Evolutionary conservation across 306 rosid species (phyloP), one percentile per base, ranked within the genome.

Genomic region (Medicago lupulina): DNA sequence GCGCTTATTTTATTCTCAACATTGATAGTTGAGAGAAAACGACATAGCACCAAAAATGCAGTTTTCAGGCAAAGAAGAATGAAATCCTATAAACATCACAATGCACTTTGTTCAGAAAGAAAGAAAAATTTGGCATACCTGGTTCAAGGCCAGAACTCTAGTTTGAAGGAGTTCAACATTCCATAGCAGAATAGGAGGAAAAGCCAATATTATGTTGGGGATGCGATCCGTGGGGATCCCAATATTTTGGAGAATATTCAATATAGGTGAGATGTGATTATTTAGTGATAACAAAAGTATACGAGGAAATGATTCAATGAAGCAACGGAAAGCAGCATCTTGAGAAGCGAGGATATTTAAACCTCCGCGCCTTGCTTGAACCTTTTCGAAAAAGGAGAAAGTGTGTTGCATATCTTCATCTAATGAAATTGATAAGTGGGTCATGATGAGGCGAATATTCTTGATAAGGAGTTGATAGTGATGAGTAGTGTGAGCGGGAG

Each of bases 311-410:
- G 97, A 87, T 79, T 91, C 93, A 23, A 91, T 76, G 25, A 94
- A 81, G 79, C 59, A 84, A 18, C 39, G 62, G 80, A 92, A 87
- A 71, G 95, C 86, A 11, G 65, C 34, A 54, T 92, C 83, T 8
- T 58, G 75, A 28, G 86, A 87, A 47, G 87, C 81, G 75, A 94
- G 54, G 79, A 71, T 79, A 77, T 78, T 88, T 70, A 94, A 73
- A 78, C 98, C 97, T 51, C 96, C 95, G 49, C 88, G 96, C 81
- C 83, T 86, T 19, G 97, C 98, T 89, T 88, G 89, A 79, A 94
- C 73, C 95, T 90, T 94, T 72, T 90, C 93, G 75, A 94, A 94
- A 78, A 90, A 87, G 57, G 98, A 90, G 10, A 94, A 60, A 41
- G 95, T 90, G 72, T 75, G 93, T 50, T 94, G 98, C 60, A 92